Conservation (phyloP, 2,329 filamentous ascomycete species). For the Delphinella strobiligena region DNA sequence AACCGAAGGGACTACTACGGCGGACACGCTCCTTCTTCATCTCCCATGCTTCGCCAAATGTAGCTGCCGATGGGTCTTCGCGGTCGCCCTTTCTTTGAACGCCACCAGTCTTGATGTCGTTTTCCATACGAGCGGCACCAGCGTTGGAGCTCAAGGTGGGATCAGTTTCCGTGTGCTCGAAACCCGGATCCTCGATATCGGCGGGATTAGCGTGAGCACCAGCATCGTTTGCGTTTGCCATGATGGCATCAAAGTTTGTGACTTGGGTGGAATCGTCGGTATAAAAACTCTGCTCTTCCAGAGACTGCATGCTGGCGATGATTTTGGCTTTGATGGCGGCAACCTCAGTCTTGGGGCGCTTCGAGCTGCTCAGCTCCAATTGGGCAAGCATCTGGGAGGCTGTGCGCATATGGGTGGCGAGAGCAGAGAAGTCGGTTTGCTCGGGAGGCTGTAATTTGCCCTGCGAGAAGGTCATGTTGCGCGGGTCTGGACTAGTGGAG, state of each 20-base stretch:
- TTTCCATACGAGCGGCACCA: slow-evolving; percentile 75
- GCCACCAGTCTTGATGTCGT: slow-evolving; percentile 76
- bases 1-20: slow-evolving; percentile 72
- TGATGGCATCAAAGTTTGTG: slow-evolving; percentile 72
- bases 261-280: slow-evolving; percentile 53
- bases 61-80: slow-evolving; percentile 74
- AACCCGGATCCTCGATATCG: slow-evolving; percentile 40
- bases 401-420: slow-evolving; percentile 79
- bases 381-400: slow-evolving; percentile 81
- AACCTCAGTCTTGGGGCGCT: slow-evolving; percentile 67
- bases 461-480: slow-evolving; percentile 48
- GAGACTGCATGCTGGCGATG: slow-evolving; percentile 78
- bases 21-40: slow-evolving; percentile 74
- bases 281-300: slow-evolving; percentile 77
- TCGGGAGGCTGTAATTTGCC: slow-evolving; percentile 45
- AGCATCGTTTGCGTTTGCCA: slow-evolving; percentile 54
- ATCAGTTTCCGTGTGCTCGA: slow-evolving; percentile 26
- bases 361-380: slow-evolving; percentile 67
- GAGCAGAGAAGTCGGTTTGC: slow-evolving; percentile 68
- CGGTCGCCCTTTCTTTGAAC: slow-evolving; percentile 70
- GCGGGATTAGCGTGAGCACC: slow-evolving; percentile 36
- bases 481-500: slow-evolving; percentile 52
- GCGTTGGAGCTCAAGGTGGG: slow-evolving; percentile 52
- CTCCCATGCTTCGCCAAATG: slow-evolving; percentile 78
- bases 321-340: slow-evolving; percentile 76